Evolutionary conservation across 2,329 filamentous ascomycete species (phyloP), one percentile per base, ranked within the genome.

Genomic region (Colletotrichum abscissum): DNA sequence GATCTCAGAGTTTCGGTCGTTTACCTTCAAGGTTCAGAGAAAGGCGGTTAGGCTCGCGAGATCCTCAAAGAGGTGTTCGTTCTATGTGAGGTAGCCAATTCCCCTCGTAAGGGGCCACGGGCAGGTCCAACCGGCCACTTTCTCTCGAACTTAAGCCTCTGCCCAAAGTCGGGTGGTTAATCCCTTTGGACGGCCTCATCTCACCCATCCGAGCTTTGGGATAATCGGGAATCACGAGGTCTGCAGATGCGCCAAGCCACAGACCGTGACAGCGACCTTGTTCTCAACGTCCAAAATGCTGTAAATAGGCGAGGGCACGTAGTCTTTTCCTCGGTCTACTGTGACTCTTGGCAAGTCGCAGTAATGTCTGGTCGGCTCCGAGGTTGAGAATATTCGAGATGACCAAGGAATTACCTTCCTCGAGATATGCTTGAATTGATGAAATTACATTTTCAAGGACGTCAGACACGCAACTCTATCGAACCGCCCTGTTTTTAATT

Each of bases 371-470:
- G n/a, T 2, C 12, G 16, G 28, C 42, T 63, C 33, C 49, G n/a
- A 54, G 52, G 33, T 54, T 63, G 28, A 46, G 56, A 30, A 54
- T 46, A 54, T 24, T 38, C 19, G 2, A 35, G 35, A n/a, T 11
- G 6, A 49, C 42, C 65, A 69, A 35, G 69, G 69, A 3, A 16
- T 3, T 63, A 58, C 69, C 69, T 54, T 49, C 58, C 6, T 46
- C 7, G 4, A 52, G n/a, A 58, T 72, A 69, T 72, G 69, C 69
- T 72, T 72, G 69, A 69, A 69, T 58, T 72, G 28, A 28, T 63
- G 66, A 54, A 57, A 59, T 58, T n/a, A 30, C 46, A 14, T 67
- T 35, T 19, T 22, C n/a, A 5, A 63, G 35, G 35, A 49, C 28
- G 52, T 38, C 69, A 62, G 19, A n/a, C 24, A 26, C n/a, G 54